These are phyloP conservation scores for Sarocladiaceae sp. DNA, from an alignment of 2,329 filamentous ascomycete species.

Conservation along the genomic window DNA sequence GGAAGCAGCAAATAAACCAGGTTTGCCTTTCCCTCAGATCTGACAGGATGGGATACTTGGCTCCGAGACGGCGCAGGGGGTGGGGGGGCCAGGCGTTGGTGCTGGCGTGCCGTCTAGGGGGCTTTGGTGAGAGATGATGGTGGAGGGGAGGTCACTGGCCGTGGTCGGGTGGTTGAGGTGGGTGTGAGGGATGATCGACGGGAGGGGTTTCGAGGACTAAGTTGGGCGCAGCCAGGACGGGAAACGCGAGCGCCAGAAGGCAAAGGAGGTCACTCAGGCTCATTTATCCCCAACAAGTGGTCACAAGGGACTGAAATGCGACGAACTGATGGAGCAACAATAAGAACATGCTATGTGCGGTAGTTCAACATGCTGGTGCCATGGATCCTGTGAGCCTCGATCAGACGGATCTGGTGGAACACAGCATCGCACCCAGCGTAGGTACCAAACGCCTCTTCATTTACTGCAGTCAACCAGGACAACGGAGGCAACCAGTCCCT, in stretches of 20 bases:
- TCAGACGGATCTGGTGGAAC: background rate
- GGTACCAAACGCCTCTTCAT: background rate
- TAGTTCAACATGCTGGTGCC: too few relatives aligned
- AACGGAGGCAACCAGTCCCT: too few relatives aligned
- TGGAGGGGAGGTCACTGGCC: background rate
- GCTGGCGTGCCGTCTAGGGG: background rate
- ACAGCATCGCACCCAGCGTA: too few relatives aligned
- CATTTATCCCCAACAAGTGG: background rate
- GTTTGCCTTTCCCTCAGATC: background rate
- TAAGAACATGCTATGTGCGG: too few relatives aligned
- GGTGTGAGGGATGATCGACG: constrained; percentile 5
- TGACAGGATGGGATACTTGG: constrained; percentile 4
- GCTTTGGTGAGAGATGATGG: background rate
- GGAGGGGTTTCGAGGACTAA: background rate
- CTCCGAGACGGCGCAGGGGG: background rate
- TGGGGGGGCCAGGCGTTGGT: background rate
- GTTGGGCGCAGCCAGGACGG: background rate
- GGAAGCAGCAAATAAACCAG: background rate
- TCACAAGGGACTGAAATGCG: background rate
- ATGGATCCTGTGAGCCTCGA: background rate
- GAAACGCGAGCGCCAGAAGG: background rate
- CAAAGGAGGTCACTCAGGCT: background rate
- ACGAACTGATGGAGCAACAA: background rate
- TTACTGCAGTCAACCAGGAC: too few relatives aligned
- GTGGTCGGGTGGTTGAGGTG: background rate